Base-by-base conservation (phyloP, 306 rosid genomes). In the Corylus heterophylla region DNA sequence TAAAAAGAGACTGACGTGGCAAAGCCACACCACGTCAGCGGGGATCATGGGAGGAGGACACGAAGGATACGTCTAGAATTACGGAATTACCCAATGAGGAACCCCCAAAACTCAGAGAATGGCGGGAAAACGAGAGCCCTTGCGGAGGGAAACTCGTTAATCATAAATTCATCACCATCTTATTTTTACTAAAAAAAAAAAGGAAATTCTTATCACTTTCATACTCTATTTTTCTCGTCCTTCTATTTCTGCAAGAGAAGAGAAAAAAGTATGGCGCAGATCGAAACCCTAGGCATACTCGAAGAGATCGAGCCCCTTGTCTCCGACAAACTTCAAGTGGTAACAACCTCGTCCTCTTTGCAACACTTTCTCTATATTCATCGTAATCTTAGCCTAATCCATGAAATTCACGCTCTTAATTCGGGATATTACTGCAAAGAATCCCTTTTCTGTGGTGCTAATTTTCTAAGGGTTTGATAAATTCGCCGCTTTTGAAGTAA, bases 301-400 rank as follows among this genome's bases (percentile, higher is more conserved):
- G 79, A 89, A 27, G 90, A 91, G 80, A 79, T 94, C 73, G 83
- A 94, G 84, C 74, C 92, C 75, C 96, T 94, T 62, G 83, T 90
- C 82, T 87, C 92, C 75, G 94, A 90, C 82, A 82, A 88, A 68
- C 98, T 94, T 82, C 97, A 88, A 94, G 96, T 94, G 98, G 97
- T 91, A 85, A 45, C 22, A 27, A n/a, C 0, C 14, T 54, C 68
- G 7, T 13, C 27, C 69, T 55, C 75, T 2, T 77, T 69, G 56
- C 13, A 44, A 78, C 72, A 52, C 54, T 52, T 77, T 61, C 8
- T 61, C 37, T 5, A 22, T 50, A 58, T 71, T 73, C 37, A 7
- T 67, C 6, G 29, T 37, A 6, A 44, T 70, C 49, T 73, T 64
- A 49, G 3, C 64, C 45, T 5, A 14, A 63, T 25, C 45, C 7